phyloP scores from a whole-genome alignment of 768 basidiomycete genomes.

The Boletus patriciae region DNA sequence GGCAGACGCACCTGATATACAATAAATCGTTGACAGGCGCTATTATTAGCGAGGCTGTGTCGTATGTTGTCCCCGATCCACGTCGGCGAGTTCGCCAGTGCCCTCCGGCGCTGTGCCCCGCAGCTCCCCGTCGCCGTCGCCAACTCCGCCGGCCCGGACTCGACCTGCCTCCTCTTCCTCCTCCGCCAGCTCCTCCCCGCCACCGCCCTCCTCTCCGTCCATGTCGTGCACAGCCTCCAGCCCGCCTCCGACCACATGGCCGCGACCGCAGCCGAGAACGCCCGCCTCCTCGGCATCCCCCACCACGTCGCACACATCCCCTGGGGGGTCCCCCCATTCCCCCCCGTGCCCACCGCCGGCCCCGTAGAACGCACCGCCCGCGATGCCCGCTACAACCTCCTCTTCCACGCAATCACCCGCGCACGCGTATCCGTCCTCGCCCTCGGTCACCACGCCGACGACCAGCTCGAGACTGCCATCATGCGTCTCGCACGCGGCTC shows the following conservation, averaged over 20 bases:
- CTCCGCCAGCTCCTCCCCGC: slow-evolving; percentile 42
- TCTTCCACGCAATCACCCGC: slow-evolving; percentile 49
- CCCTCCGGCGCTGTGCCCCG: slow-evolving; percentile 34
- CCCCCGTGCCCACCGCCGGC: slow-evolving; percentile 42
- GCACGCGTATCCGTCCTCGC: slow-evolving; percentile 47
- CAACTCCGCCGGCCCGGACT: slow-evolving; percentile 83
- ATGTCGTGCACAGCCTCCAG: slow-evolving; percentile 74
- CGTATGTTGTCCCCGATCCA: slow-evolving; percentile 43
- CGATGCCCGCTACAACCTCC: slow-evolving; percentile 51
- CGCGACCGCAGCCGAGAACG: slow-evolving; percentile 41
- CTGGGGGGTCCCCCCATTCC: slow-evolving; percentile 59
- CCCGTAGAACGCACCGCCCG: slow-evolving; percentile 60
- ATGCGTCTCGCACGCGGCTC: slow-evolving; percentile 66
- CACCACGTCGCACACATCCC: slow-evolving; percentile 50
- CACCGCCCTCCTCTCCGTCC: slow-evolving; percentile 52
- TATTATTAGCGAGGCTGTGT: too few species aligned
- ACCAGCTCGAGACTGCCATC: slow-evolving; percentile 79
- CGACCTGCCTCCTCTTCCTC: slow-evolving; percentile 73
- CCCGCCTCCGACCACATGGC: slow-evolving; percentile 57
- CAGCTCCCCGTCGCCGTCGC: slow-evolving; percentile 49
- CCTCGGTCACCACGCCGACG: slow-evolving; percentile 77
- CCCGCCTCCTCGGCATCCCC: slow-evolving; percentile 42
- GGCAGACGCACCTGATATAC: too few species aligned
- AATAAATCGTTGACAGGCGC: too few species aligned
- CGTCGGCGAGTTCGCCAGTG: slow-evolving; percentile 47